phyloP scores from a whole-genome alignment of 768 basidiomycete genomes.

The Boletellus ananas region DNA sequence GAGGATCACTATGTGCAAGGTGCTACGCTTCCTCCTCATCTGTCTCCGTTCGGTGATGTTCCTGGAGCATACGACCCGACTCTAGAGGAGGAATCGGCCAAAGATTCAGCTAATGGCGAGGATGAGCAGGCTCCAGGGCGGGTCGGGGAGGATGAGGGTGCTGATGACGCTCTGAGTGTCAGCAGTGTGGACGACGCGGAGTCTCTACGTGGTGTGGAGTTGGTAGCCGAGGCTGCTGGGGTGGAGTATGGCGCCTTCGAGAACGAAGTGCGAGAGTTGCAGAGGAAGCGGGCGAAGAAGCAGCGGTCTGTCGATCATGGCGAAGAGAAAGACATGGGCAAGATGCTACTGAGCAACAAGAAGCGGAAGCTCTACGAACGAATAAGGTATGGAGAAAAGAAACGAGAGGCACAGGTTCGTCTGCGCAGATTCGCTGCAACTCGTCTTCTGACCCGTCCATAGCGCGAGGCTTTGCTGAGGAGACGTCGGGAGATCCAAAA shows the following conservation, averaged over 20 bases:
- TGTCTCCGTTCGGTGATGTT: conserved; percentile 90
- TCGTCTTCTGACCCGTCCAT: conserved; percentile 11
- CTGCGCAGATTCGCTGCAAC: neutral
- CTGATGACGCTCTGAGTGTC: conserved; percentile 30
- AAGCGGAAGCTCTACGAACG: conserved; percentile 91
- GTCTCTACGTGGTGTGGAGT: conserved; percentile 78
- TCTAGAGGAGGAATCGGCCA: conserved; percentile 26
- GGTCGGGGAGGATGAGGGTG: conserved; percentile 25
- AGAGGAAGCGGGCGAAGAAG: conserved; percentile 36
- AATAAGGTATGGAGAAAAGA: conserved; percentile 83
- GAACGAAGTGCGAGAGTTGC: conserved; percentile 63
- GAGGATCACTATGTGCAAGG: conserved; percentile 88
- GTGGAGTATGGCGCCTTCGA: conserved; percentile 78
- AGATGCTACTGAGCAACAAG: conserved; percentile 97
- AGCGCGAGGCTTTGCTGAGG: conserved; percentile 61
- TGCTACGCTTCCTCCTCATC: conserved; percentile 82
- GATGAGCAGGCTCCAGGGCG: conserved; percentile 23
- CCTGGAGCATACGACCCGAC: conserved; percentile 75
- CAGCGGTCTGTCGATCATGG: conserved; percentile 35
- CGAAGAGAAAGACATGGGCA: conserved; percentile 81
- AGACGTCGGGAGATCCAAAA: conserved; percentile 50
- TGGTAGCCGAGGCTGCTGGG: conserved; percentile 88
- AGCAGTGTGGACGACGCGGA: conserved; percentile 51
- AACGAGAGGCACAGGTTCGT: conserved; percentile 75
- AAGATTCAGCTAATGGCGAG: conserved; percentile 29